Evolutionary conservation across 2,329 filamentous ascomycete species (phyloP), one percentile per base, ranked within the genome.

Genomic region (Triangularia verruculosa): DNA sequence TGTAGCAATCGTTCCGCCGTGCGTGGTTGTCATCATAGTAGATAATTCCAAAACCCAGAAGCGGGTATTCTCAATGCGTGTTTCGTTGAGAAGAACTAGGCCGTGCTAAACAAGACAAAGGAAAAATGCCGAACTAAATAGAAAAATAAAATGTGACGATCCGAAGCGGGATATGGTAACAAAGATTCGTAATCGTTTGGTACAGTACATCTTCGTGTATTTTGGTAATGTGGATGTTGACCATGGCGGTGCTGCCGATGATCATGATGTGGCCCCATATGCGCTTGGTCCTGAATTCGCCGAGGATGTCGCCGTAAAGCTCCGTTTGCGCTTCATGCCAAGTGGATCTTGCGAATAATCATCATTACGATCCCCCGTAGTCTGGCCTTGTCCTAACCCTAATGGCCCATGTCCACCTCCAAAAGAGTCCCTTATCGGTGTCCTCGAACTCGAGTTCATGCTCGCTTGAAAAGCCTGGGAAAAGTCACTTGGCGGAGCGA

Each of bases 401-500:
- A 73, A 65, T 28, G 74, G 67, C 6, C 75, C 73, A 56, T 74
- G 67, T 5, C 75, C 73, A 56, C 75, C 73, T 15, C 75, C 74
- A 66, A 82, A 83, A 0, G 75, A 74, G 64, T 81, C 80, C 61
- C 79, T 74, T 72, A 82, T 79, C 9, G 80, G 78, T 4, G 80
- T 80, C 65, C 79, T 73, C 12, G 76, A 27, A 65, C 64, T 73
- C 17, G 76, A 74, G 61, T 69, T 68, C 71, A 80, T 74, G 70
- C 72, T 78, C 6, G 77, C 77, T 43, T 82, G 78, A 64, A 83
- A 77, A 4, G 80, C 78, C 63, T 81, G 79, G 2, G 78, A 76
- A 67, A 85, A 86, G 61, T 86, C 83, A 59, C 79, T 79, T 0
- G 83, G 75, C 3, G 82, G 79, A 2, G 79, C 79, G 62, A 85